Evolutionary conservation across 768 basidiomycete species (phyloP).

Genomic region (Naganishia vishniacii): DNA sequence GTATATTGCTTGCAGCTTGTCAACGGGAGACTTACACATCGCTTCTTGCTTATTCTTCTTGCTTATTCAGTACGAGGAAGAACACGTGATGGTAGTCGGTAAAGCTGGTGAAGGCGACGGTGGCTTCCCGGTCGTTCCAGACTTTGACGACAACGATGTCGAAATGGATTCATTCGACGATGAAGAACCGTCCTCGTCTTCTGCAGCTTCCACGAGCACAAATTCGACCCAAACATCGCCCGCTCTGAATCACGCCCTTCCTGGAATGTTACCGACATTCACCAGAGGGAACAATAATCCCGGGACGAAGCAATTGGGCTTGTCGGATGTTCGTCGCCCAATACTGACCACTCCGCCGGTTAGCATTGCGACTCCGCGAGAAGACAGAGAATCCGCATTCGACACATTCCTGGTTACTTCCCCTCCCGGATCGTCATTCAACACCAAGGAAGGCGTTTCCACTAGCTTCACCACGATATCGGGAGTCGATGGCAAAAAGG

Average conservation of each 20-base stretch:
- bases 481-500: conserved; percentile 21
- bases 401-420: conserved; percentile 27
- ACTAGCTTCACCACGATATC: conserved; percentile 22
- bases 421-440: conserved; percentile 20
- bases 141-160: conserved; percentile 26
- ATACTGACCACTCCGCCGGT: background rate
- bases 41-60: background rate
- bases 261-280: conserved; percentile 20
- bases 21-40: background rate
- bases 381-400: conserved; percentile 24
- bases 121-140: conserved; percentile 14
- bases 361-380: conserved; percentile 4
- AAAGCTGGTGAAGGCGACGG: conserved; percentile 25
- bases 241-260: conserved; percentile 15
- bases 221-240: conserved; percentile 22
- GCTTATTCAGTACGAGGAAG: conserved; percentile 27
- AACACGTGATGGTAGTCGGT: conserved; percentile 28
- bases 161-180: conserved; percentile 29
- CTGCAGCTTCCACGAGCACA: conserved; percentile 30
- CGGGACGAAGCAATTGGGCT: conserved; percentile 19
- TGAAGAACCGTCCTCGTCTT: conserved; percentile 40
- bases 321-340: background rate
- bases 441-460: conserved; percentile 14
- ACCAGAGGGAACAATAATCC: conserved; percentile 16
- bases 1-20: background rate